phyloP scores from a whole-genome alignment of 257 asterid species.

The Nicotiana attenuata region DNA sequence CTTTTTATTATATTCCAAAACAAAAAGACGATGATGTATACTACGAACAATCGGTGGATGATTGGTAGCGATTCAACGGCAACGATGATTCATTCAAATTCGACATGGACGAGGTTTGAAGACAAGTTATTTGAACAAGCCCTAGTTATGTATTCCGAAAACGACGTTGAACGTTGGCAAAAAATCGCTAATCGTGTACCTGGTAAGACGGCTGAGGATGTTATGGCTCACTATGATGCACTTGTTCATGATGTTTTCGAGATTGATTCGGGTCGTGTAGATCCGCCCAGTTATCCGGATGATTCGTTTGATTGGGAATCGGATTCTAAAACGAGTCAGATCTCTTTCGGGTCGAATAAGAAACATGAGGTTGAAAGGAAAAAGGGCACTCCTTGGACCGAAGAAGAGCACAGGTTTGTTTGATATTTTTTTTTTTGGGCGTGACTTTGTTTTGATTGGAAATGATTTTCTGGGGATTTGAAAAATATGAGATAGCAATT shows the following conservation, averaged over 20 bases:
- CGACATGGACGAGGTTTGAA: conserved; percentile 47
- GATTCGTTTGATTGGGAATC: conserved; percentile 22
- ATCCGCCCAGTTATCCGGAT: conserved; percentile 47
- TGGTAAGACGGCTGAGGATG: conserved; percentile 43
- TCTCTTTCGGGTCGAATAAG: conserved; percentile 50
- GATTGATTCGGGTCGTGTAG: conserved; percentile 65
- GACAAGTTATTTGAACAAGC: conserved; percentile 62
- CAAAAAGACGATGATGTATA: conserved; percentile 20
- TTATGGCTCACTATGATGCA: conserved; percentile 49
- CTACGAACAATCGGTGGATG: conserved; percentile 12
- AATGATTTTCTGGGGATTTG: not conserved
- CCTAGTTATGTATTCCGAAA: conserved; percentile 50
- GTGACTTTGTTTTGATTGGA: not conserved
- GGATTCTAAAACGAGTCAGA: conserved; percentile 33
- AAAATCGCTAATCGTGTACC: conserved; percentile 46
- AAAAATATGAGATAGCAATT: not conserved
- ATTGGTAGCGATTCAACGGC: conserved; percentile 16
- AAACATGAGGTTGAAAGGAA: conserved; percentile 53
- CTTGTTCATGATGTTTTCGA: conserved; percentile 45
- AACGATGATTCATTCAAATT: not conserved
- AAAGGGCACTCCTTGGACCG: conserved; percentile 85
- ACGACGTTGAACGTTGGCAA: conserved; percentile 48
- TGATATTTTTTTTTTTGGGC: not conserved
- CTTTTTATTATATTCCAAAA: not conserved
- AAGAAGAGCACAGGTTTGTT: conserved; percentile 68